phyloP scores from a whole-genome alignment of 2,329 filamentous ascomycete genomes.

The Colletotrichum graminicola region DNA sequence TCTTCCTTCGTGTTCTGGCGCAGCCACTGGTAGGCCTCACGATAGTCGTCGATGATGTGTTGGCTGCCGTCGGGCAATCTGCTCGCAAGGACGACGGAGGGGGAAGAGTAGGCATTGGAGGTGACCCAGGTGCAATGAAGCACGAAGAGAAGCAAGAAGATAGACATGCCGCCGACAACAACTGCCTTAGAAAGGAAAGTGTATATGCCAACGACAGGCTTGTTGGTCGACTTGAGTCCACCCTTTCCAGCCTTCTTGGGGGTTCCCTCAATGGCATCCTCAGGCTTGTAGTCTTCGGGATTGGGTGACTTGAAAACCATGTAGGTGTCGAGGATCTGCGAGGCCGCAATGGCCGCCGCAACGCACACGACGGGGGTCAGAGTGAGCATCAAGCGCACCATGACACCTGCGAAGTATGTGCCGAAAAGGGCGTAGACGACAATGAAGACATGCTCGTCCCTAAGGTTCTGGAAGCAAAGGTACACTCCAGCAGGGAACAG shows the following conservation, averaged over 20 bases:
- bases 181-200: constrained; percentile 81
- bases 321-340: constrained; percentile 90
- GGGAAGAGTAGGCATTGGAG: constrained; percentile 98
- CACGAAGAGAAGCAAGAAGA: constrained; percentile 93
- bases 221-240: constrained; percentile 76
- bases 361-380: constrained; percentile 97
- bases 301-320: constrained; percentile 75
- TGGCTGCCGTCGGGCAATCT: constrained; percentile 93
- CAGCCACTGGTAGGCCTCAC: constrained; percentile 99
- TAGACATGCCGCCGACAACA: constrained; percentile 77
- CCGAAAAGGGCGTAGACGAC: constrained; percentile 97
- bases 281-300: constrained; percentile 50
- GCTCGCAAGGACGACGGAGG: constrained; percentile 95
- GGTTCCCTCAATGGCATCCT: constrained; percentile 64
- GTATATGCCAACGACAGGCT: constrained; percentile 87
- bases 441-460: constrained; percentile 97
- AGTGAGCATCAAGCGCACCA: constrained; percentile 99
- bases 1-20: constrained; percentile 95
- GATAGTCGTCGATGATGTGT: constrained; percentile 99
- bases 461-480: constrained; percentile 94
- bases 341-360: constrained; percentile 88
- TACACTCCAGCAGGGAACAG: constrained; percentile 98
- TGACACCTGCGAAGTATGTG: constrained; percentile 98
- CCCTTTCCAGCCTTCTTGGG: constrained; percentile 67
- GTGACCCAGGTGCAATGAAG: constrained; percentile 99